Base-by-base conservation (phyloP, 78 protist genomes). In the Guillardia theta region DNA sequence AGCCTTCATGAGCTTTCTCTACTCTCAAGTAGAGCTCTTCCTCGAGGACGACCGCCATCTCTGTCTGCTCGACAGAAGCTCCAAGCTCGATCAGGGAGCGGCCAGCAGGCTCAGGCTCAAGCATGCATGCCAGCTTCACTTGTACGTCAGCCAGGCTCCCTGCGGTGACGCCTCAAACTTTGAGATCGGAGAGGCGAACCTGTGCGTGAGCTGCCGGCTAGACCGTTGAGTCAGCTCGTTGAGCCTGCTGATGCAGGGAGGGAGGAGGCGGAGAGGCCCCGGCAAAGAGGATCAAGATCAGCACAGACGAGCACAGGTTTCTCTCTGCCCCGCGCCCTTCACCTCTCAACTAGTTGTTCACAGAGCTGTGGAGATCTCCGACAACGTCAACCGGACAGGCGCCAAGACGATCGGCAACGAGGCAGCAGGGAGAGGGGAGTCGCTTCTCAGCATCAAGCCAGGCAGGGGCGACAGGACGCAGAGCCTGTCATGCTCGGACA, bases 101-200 rank as follows among this genome's bases (percentile, higher is more conserved):
- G n/a, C n/a, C n/a, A n/a, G n/a, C n/a, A 58, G 27, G 70, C 4
- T 58, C 27, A 30, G 39, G 4, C 70, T 30, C 2, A 58, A 58
- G 70, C 4, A 58, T 8, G 41, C n/a, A 27, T 18, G 8, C 3
- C 24, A n/a, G 3, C 24, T 78, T 18, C 90, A 78, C 24, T 50
- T 78, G n/a, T 78, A 27, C 48, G 48, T 78, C 90, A 78, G 90
- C 90, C 90, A 78, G 90, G 50, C 90, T 0, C 90, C 90, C 22
- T 78, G 90, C 50, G 90, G 90, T 22, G 90, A 78, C 24, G 90
- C 90, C 6, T 78, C 90, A 0, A 78, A 44, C 90, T 37, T 43
- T 30, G 22, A 12, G 10, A 37, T 30, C n/a, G 39, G 0, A 37
- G 90, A 78, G 37, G 19, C 33, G n/a, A 27, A 1, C 41, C 83